These are phyloP conservation scores for Apiosordaria backusii DNA, from an alignment of 495 filamentous ascomycete species.

Conservation along the genomic window DNA sequence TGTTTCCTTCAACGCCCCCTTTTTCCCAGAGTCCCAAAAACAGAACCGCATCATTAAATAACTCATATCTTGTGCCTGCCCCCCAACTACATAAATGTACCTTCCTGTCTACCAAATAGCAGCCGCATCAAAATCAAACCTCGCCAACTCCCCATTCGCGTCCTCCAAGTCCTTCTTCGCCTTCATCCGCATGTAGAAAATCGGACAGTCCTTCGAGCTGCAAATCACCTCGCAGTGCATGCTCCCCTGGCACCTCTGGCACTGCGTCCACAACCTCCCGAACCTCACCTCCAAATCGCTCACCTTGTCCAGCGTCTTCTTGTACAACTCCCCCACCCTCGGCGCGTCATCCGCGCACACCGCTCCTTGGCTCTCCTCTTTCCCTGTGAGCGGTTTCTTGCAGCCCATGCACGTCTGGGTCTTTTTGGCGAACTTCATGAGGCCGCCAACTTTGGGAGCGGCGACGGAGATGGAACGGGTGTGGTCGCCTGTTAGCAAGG, in stretches of 20 bases:
- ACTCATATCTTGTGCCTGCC: neutral
- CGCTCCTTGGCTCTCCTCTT: slow-evolving; percentile 76
- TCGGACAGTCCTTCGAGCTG: slow-evolving; percentile 91
- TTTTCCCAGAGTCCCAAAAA: neutral
- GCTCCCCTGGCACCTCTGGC: slow-evolving; percentile 94
- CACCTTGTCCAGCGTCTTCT: slow-evolving; percentile 80
- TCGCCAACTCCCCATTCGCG: slow-evolving; percentile 78
- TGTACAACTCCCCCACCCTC: slow-evolving; percentile 87
- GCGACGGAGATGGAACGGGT: slow-evolving; percentile 88
- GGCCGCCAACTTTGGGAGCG: slow-evolving; percentile 80
- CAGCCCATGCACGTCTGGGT: slow-evolving; percentile 98
- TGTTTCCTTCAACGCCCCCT: neutral
- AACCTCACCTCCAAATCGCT: slow-evolving; percentile 92
- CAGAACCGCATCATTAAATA: neutral
- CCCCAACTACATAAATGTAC: neutral
- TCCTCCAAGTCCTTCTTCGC: slow-evolving; percentile 99
- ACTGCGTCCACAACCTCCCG: slow-evolving; percentile 94
- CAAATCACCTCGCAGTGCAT: slow-evolving; percentile 98
- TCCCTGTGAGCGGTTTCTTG: slow-evolving; percentile 84
- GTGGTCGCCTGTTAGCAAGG: slow-evolving; percentile 82
- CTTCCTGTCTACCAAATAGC: slow-evolving; percentile 40
- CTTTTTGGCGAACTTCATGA: slow-evolving; percentile 98
- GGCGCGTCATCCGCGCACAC: slow-evolving; percentile 83
- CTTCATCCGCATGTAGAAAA: slow-evolving; percentile 99
- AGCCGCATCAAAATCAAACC: slow-evolving; percentile 80